A percentile compares a stretch with the other conserved stretches of the same genome.
Evolutionary conservation across 2,329 filamentous ascomycete genomes (phyloP).

Genomic region (Emmonsiellopsis sp.): DNA sequence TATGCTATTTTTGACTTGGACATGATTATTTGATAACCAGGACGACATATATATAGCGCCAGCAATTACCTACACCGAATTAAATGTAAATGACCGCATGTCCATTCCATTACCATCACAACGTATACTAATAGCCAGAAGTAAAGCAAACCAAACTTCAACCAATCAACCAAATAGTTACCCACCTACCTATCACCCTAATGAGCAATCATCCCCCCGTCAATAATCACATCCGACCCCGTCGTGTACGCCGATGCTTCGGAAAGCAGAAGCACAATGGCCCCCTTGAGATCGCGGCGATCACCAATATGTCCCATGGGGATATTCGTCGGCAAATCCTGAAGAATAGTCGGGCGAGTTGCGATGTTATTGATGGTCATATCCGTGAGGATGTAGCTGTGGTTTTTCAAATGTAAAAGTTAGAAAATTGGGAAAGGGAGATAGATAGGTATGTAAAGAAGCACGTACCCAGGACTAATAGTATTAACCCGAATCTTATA

Average conservation of each 20-base stretch:
- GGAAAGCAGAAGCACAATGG: background rate
- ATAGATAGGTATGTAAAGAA: background rate
- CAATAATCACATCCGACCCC: background rate
- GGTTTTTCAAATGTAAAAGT: background rate
- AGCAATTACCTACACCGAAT: too few relatives aligned
- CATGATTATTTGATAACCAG: too few relatives aligned
- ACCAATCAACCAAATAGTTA: background rate
- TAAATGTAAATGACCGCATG: background rate
- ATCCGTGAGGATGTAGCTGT: background rate
- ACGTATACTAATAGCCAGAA: background rate
- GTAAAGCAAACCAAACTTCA: background rate
- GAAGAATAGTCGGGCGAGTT: background rate
- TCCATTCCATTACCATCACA: background rate
- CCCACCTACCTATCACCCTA: background rate
- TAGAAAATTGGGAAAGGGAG: background rate
- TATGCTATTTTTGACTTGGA: too few relatives aligned
- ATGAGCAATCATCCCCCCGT: background rate
- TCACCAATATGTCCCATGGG: background rate
- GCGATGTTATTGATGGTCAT: background rate
- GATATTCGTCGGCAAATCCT: background rate
- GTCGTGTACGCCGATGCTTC: background rate
- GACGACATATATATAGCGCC: too few relatives aligned
- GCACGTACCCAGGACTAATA: background rate
- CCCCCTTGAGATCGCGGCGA: background rate
- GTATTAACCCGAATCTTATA: constrained; percentile 31